These are phyloP conservation scores for Colletotrichum limetticola DNA, from an alignment of 2,329 filamentous ascomycete genomes.

Conservation along the genomic window DNA sequence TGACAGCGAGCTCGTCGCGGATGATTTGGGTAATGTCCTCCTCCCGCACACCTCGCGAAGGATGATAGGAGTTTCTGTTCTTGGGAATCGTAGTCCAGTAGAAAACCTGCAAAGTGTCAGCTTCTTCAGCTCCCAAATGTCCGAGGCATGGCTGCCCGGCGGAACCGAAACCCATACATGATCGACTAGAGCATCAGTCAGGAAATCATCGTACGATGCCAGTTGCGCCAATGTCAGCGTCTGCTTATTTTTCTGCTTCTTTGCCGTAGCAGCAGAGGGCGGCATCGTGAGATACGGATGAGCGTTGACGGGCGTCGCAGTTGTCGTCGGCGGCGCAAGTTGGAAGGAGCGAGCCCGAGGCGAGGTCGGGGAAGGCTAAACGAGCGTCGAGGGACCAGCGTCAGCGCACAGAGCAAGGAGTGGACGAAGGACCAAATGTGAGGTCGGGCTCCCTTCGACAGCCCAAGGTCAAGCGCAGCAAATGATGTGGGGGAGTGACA, in stretches of 20 bases:
- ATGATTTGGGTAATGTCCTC: slow-evolving; percentile 71
- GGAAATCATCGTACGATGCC: slow-evolving; percentile 92
- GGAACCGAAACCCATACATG: slow-evolving; percentile 71
- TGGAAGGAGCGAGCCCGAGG: slow-evolving; percentile 6
- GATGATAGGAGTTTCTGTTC: slow-evolving; percentile 86
- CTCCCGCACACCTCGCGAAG: slow-evolving; percentile 81
- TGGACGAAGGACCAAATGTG: slow-evolving; percentile 25
- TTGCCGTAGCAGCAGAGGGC: slow-evolving; percentile 46
- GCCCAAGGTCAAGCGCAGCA: slow-evolving; percentile 26
- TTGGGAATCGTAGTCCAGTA: slow-evolving; percentile 98
- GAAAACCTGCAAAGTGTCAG: slow-evolving; percentile 72
- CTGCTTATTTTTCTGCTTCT: slow-evolving; percentile 73
- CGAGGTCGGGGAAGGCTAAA: slow-evolving; percentile 26
- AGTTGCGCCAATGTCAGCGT: slow-evolving; percentile 87
- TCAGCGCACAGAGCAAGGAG: slow-evolving; percentile 31
- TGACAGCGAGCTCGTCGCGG: slow-evolving; percentile 75
- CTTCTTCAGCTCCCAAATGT: slow-evolving; percentile 32
- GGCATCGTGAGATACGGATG: slow-evolving; percentile 45
- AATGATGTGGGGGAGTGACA: slow-evolving; percentile 1
- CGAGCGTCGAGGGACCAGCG: slow-evolving; percentile 24
- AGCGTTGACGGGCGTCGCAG: slow-evolving; percentile 1
- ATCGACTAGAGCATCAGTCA: slow-evolving; percentile 95
- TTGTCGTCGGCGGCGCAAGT: slow-evolving; percentile 17
- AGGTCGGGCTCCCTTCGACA: slow-evolving; percentile 29
- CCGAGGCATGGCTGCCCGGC: not conserved